These are phyloP conservation scores for Tirmania nivea DNA, from an alignment of 495 filamentous ascomycete genomes.

Conservation along the genomic window DNA sequence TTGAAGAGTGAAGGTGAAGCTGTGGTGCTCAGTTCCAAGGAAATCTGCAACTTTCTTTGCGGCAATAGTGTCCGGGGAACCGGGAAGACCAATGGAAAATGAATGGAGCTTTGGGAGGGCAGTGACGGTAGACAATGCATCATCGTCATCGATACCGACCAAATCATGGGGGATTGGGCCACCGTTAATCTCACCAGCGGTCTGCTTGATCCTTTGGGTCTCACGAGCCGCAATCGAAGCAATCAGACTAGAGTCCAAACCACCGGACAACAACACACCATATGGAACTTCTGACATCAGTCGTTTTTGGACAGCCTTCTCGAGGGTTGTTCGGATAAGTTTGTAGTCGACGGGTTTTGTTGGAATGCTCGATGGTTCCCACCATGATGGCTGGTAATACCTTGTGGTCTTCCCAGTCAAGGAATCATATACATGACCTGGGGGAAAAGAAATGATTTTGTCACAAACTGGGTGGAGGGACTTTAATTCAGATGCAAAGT, in stretches of 20 bases:
- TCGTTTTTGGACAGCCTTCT: constrained; percentile 82
- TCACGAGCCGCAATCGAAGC: constrained; percentile 90
- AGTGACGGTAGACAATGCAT: constrained; percentile 75
- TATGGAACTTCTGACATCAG: constrained; percentile 98
- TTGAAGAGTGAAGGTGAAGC: constrained; percentile 92
- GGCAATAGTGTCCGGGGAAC: constrained; percentile 72
- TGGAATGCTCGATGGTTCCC: constrained; percentile 61
- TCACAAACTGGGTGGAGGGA: constrained; percentile 85
- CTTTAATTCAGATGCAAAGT: constrained; percentile 94
- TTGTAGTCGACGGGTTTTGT: constrained; percentile 62
- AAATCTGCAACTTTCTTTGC: constrained; percentile 80
- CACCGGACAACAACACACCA: constrained; percentile 84
- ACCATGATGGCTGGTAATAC: constrained; percentile 86
- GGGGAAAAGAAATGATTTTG: constrained; percentile 81
- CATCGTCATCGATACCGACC: constrained; percentile 81
- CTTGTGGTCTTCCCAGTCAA: constrained; percentile 55
- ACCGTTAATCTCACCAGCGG: constrained; percentile 29
- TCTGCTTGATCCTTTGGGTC: constrained; percentile 49
- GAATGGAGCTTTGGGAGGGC: constrained; percentile 87
- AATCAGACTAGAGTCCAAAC: constrained; percentile 85
- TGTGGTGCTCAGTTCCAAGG: constrained; percentile 90
- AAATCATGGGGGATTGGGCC: constrained; percentile 33
- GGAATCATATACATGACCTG: constrained; percentile 89
- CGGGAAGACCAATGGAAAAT: constrained; percentile 89
- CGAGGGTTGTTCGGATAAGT: constrained; percentile 53